Conservation (phyloP, 106 monocot species). For the Iris macrosiphon region DNA sequence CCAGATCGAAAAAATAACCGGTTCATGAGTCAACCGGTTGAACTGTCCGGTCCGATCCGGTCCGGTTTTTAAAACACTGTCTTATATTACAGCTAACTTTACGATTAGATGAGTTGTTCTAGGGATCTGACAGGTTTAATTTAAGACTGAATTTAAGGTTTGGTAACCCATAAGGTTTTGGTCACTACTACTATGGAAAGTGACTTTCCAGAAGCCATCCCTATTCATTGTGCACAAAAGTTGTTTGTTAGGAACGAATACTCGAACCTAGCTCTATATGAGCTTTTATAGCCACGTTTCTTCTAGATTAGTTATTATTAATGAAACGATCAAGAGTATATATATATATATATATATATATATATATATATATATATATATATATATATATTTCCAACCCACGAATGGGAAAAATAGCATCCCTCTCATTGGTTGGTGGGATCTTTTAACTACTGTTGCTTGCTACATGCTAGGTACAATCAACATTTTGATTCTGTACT, state of each 20-base stretch:
- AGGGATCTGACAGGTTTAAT: background rate
- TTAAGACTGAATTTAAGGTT: background rate
- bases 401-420: background rate
- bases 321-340: background rate
- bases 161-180: conserved; percentile 4
- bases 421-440: background rate
- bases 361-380: too few relatives aligned
- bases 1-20: too few relatives aligned
- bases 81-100: too few relatives aligned
- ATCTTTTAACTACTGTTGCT: conserved; percentile 4
- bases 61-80: too few relatives aligned
- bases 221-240: background rate
- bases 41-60: too few relatives aligned
- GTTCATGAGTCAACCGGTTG: too few relatives aligned
- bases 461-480: too few relatives aligned
- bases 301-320: background rate
- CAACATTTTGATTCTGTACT: too few relatives aligned
- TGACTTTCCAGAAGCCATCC: conserved; percentile 5
- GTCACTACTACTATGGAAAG: conserved; percentile 6
- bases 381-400: background rate
- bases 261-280: background rate
- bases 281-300: background rate
- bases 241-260: conserved; percentile 1
- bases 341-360: too few relatives aligned
- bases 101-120: too few relatives aligned